Percentiles rank a stretch among this genome's conserved stretches.
Evolutionary conservation across 2,329 filamentous ascomycete species (phyloP).

Genomic region (Capronia americana): DNA sequence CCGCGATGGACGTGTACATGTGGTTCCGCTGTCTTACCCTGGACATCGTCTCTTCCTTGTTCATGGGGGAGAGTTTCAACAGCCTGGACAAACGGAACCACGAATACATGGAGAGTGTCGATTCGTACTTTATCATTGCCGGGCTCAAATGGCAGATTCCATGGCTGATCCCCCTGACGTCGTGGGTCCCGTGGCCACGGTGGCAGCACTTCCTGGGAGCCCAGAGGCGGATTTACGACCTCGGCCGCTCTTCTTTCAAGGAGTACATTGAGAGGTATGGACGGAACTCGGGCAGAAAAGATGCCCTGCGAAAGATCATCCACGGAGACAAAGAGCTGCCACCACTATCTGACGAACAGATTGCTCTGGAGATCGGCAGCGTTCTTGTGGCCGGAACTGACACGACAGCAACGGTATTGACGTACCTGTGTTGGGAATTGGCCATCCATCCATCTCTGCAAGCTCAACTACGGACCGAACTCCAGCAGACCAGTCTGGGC

Average conservation of each 20-base stretch:
- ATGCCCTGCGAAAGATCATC: constrained; percentile 14
- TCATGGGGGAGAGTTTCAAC: constrained; percentile 5
- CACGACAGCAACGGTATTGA: constrained; percentile 16
- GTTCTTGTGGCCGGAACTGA: constrained; percentile 16
- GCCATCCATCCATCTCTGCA: background rate
- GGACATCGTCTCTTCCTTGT: constrained; percentile 20
- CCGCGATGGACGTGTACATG: constrained; percentile 15
- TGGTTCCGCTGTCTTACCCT: constrained; percentile 19
- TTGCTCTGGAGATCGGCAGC: constrained; percentile 12
- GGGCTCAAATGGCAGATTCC: constrained; percentile 19
- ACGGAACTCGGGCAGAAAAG: constrained; percentile 8
- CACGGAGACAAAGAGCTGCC: constrained; percentile 18
- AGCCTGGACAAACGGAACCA: constrained; percentile 4
- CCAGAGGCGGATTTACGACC: constrained; percentile 1
- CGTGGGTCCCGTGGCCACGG: constrained; percentile 10
- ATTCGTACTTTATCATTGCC: constrained; percentile 7
- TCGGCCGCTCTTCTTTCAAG: constrained; percentile 4
- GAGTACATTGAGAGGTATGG: constrained; percentile 16
- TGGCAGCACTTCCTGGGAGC: constrained; percentile 17
- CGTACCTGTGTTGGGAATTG: constrained; percentile 14
- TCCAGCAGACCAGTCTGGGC: background rate
- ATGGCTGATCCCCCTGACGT: constrained; percentile 9
- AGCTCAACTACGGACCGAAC: constrained; percentile 5
- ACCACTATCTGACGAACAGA: constrained; percentile 10
- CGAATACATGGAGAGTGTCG: constrained; percentile 14